Evolutionary conservation across 2,329 filamentous ascomycete species (phyloP).

Genomic region (Zopfia rhizophila): DNA sequence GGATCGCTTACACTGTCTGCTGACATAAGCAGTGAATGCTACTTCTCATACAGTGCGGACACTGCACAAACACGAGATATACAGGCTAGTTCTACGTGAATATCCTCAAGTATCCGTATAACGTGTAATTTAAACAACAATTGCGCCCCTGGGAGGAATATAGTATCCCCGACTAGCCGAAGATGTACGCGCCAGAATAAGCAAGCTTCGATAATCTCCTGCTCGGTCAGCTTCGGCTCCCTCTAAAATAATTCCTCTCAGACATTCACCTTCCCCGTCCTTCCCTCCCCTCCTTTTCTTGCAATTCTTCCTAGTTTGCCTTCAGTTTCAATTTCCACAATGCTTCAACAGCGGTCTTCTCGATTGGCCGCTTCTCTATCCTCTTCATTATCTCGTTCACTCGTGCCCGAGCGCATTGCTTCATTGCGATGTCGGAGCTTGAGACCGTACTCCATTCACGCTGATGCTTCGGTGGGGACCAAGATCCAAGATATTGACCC

Average conservation of each 20-base stretch:
- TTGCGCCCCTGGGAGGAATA: constrained; percentile 29
- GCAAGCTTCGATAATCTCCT: constrained; percentile 10
- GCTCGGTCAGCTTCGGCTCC: constrained; percentile 40
- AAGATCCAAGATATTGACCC: constrained; percentile 77
- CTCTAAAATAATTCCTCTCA: constrained; percentile 21
- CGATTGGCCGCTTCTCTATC: constrained; percentile 46
- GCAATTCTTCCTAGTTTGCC: constrained; percentile 6
- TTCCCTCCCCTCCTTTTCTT: constrained; percentile 20
- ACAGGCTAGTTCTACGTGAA: too few relatives aligned
- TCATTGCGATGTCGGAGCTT: constrained; percentile 57
- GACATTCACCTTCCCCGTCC: constrained; percentile 20
- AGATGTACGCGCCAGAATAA: constrained; percentile 21
- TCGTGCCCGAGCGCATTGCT: constrained; percentile 48
- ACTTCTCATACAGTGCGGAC: too few relatives aligned
- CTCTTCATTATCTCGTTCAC: constrained; percentile 37
- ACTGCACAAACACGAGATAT: too few relatives aligned
- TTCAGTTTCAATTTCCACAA: constrained; percentile 29
- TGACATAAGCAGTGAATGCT: too few relatives aligned
- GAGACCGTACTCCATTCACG: constrained; percentile 61
- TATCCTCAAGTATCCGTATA: constrained; percentile 40
- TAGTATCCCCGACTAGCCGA: constrained; percentile 29
- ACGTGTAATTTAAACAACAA: constrained; percentile 10
- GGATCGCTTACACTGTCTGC: too few relatives aligned
- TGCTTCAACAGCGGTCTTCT: constrained; percentile 50
- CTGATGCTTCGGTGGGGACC: constrained; percentile 58